A percentile compares a stretch with the other conserved stretches of the same genome.
Conservation (phyloP, 257 asterid species). For the Verbena officinalis region DNA sequence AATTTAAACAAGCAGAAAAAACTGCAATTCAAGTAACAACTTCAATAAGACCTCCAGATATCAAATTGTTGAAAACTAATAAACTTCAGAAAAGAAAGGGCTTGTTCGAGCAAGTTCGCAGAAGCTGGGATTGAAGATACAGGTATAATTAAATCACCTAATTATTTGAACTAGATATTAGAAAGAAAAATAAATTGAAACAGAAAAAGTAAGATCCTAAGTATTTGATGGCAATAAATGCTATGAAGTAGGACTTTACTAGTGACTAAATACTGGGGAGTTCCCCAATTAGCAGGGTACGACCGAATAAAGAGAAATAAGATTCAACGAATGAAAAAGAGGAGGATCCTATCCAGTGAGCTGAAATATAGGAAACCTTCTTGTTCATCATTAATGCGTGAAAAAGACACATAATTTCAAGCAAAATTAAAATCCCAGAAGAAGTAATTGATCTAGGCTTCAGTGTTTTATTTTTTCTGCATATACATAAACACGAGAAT, state of each 20-base stretch:
- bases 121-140: slow-evolving; percentile 18
- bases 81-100: not conserved
- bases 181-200: not conserved
- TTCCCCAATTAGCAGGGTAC: not conserved
- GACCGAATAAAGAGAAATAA: slow-evolving; percentile 22
- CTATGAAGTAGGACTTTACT: not conserved
- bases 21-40: slow-evolving; percentile 10
- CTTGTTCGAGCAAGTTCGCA: slow-evolving; percentile 27
- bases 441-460: no score
- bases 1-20: slow-evolving; percentile 23
- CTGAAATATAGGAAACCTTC: slow-evolving; percentile 26
- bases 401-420: slow-evolving; percentile 25
- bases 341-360: slow-evolving; percentile 16
- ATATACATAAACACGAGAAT: slow-evolving; percentile 27
- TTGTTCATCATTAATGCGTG: slow-evolving; percentile 37
- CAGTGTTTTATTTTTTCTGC: not conserved
- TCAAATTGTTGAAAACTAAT: no score
- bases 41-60: not conserved
- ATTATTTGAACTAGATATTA: slow-evolving; percentile 11
- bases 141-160: not conserved
- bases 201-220: slow-evolving; percentile 21
- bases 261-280: not conserved
- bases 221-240: slow-evolving; percentile 26
- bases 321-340: slow-evolving; percentile 23
- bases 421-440: no score